Percentiles rank a stretch among this genome's conserved stretches.
phyloP scores from a whole-genome alignment of 345 rosid genomes.

The Tarenaya hassleriana region DNA sequence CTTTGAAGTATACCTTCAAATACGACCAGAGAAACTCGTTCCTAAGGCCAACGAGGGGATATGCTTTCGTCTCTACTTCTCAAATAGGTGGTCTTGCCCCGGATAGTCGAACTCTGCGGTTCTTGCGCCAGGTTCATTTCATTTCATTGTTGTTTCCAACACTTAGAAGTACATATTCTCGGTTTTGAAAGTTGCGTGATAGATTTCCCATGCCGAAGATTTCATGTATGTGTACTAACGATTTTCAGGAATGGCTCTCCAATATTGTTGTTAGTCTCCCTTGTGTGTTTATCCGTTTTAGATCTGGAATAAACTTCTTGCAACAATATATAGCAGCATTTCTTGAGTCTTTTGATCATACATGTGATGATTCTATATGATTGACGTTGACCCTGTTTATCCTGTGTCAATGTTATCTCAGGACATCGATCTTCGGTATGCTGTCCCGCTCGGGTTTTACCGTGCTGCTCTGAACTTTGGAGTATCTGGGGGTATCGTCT shows the following conservation, averaged over 20 bases:
- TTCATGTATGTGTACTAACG: not conserved
- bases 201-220: not conserved
- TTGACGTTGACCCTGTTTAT: not conserved
- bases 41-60: constrained; percentile 78
- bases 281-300: too few species aligned
- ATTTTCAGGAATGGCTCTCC: too few species aligned
- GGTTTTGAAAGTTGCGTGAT: not conserved
- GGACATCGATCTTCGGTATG: constrained; percentile 86
- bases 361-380: not conserved
- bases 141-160: constrained; percentile 11
- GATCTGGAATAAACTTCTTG: too few species aligned
- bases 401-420: constrained; percentile 23
- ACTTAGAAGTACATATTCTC: not conserved
- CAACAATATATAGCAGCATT: too few species aligned
- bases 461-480: constrained; percentile 74
- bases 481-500: constrained; percentile 58
- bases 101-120: constrained; percentile 73
- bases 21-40: constrained; percentile 68
- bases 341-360: constrained; percentile 13
- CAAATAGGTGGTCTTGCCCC: constrained; percentile 89
- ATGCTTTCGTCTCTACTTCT: constrained; percentile 66
- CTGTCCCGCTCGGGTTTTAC: constrained; percentile 73
- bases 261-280: too few species aligned
- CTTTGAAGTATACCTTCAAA: constrained; percentile 68
- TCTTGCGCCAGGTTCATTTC: constrained; percentile 68